phyloP scores from a whole-genome alignment of 176 grass and related monocot species.

The Avena insularis region DNA sequence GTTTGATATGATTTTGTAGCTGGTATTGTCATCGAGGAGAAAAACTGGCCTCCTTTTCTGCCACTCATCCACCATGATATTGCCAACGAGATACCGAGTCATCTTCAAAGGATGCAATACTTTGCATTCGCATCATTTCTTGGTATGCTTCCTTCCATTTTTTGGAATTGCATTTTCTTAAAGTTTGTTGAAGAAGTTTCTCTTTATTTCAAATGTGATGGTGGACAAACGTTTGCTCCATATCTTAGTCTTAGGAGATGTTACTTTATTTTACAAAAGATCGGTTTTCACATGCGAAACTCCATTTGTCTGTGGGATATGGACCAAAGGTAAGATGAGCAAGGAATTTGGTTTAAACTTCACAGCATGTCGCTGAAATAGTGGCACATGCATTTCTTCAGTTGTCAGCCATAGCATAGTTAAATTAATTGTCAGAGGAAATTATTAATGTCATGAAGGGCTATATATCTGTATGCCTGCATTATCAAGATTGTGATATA shows the following conservation, averaged over 20 bases:
- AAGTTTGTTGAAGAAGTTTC: not conserved
- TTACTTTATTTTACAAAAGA: slow-evolving; percentile 34
- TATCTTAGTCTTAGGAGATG: slow-evolving; percentile 1
- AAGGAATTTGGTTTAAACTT: slow-evolving; percentile 12
- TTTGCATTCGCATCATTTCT: slow-evolving; percentile 92
- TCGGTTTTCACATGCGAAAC: not conserved
- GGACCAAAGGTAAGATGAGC: not conserved
- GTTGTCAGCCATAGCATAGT: not conserved
- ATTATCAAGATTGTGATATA: not conserved
- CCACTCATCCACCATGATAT: slow-evolving; percentile 99
- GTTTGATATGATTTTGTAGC: slow-evolving; percentile 55
- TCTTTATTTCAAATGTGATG: not conserved
- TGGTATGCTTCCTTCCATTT: slow-evolving; percentile 56
- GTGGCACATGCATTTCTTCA: slow-evolving; percentile 13
- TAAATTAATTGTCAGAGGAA: slow-evolving; percentile 8
- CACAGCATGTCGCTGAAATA: not conserved
- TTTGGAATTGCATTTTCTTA: not conserved
- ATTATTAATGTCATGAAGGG: not conserved
- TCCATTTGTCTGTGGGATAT: not conserved
- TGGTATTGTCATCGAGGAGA: slow-evolving; percentile 94
- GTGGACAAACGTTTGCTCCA: not conserved
- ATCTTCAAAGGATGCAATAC: slow-evolving; percentile 91
- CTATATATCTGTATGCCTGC: not conserved
- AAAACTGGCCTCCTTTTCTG: slow-evolving; percentile 98
- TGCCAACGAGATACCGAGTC: slow-evolving; percentile 88